These are phyloP conservation scores for Colletotrichum liriopes DNA, from an alignment of 2,329 filamentous ascomycete genomes.

Conservation along the genomic window DNA sequence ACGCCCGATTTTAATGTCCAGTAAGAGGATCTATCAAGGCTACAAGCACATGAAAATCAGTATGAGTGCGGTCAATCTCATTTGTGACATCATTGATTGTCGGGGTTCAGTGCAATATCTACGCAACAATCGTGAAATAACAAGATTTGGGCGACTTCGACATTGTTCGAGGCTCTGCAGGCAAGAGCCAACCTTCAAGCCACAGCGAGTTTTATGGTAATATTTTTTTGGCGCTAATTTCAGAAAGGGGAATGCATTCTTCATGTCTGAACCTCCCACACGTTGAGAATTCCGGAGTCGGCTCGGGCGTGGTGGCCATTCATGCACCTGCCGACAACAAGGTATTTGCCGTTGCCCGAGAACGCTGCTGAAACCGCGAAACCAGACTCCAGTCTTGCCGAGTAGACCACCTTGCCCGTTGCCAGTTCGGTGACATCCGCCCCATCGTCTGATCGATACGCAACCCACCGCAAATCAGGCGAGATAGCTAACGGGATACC, in stretches of 20 bases:
- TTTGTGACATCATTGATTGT: not conserved
- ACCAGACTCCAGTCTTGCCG: constrained; percentile 31
- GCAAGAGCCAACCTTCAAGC: not conserved
- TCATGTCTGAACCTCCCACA: constrained; percentile 30
- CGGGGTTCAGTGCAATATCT: not conserved
- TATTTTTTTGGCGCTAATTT: not conserved
- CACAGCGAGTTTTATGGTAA: not conserved
- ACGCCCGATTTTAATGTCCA: not conserved
- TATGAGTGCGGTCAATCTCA: not conserved
- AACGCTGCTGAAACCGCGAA: constrained; percentile 38
- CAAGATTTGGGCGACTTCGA: too few relatives aligned
- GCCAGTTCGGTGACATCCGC: constrained; percentile 38
- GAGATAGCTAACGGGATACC: constrained; percentile 38
- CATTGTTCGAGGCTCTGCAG: too few relatives aligned
- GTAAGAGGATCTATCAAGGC: not conserved
- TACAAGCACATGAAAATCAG: not conserved
- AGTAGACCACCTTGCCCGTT: constrained; percentile 35
- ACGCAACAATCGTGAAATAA: too few relatives aligned
- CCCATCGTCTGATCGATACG: constrained; percentile 39
- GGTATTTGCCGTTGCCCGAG: constrained; percentile 17
- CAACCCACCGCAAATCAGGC: constrained; percentile 33
- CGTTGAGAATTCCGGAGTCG: constrained; percentile 30
- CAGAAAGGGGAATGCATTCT: not conserved
- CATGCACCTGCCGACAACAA: constrained; percentile 24
- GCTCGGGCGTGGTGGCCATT: constrained; percentile 27